Base-by-base conservation (phyloP, 495 filamentous ascomycete genomes). In the Lasiosphaeris hirsuta region DNA sequence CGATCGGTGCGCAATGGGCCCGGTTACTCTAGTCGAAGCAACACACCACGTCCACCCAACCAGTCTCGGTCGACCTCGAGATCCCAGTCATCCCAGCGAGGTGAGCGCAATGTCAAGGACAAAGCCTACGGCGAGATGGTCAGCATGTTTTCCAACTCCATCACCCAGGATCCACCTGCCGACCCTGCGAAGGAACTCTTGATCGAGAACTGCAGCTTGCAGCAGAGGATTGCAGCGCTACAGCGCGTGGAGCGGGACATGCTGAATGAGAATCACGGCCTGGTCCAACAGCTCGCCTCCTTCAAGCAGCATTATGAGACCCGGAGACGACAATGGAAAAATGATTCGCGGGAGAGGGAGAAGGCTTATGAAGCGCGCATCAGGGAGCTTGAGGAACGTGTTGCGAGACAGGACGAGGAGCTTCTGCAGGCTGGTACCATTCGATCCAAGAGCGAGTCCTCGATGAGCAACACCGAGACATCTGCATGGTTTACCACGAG, bases 201-300 rank as follows among this genome's bases (percentile, higher is more conserved):
- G 5, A 15, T 23, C 0, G 65, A 68, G 48, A 65, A 65, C 43
- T 55, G 60, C 30, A 59, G 57, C 34, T 15, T 68, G 2, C 60
- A 65, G 4, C 63, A 68, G 33, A 59, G 65, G 8, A 55, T 68
- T 7, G 38, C 65, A 0, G 65, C 57, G 4, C 51, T 68, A 0
- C 65, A 68, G 30, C 45, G 65, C 1, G 59, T 36, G 2, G 65
- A 68, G 30, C 47, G 43, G 13, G 61, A 63, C 7, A 9, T 68
- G 3, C 17, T 68, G 7, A 36, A 34, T 0, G 60, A 68, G 0
- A 68, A 61, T 36, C 65, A 65, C 2, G 44, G 58, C 0, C 52
- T 65, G 3, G 6, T 35, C 0, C 51, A 51, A 0, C 58, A 54
- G 3, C 10, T 68, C 3, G 4, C 52, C 7, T 17, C 48, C 0